Evolutionary conservation across 2,329 filamentous ascomycete species (phyloP), one percentile per base, ranked within the genome.

Genomic region (Purpureocillium lavendulum): DNA sequence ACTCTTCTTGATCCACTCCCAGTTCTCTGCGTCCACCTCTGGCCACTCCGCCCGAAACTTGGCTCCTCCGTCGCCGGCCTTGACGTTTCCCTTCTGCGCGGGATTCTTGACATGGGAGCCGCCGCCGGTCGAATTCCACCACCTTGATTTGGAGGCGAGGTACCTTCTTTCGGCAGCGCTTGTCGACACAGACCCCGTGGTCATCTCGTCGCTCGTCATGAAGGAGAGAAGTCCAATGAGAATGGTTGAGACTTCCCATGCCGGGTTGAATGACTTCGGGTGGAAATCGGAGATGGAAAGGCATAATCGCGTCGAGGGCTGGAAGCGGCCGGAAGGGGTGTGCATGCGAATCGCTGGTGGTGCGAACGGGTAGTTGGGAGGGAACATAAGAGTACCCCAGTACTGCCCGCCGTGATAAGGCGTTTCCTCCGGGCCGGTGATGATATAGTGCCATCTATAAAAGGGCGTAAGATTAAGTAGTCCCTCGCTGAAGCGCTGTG

Each of bases 191-290:
- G 83, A 89, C 2, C 92, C 92, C 0, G 92, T 97, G 0, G 92
- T 98, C 84, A 97, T 96, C 67, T 98, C 92, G 57, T 98, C 90
- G 49, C 86, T 87, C 3, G 90, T 97, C 92, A 98, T 98, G 65
- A 98, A 98, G 30, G 85, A 94, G 46, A 97, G 70, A 21, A 98
- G 75, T 9, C 92, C 92, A 40, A 94, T 94, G 13, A 98, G 70
- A 48, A 98, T 98, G 1, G 92, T 98, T 40, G 84, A 90, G 7
- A 98, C 92, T 57, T 95, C 90, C 92, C 92, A 98, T 1, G 92
- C 89, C 2, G 92, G 92, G 60, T 98, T 98, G 71, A 97, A 98
- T 21, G 84, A 90, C 62, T 94, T 94, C 4, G 92, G 92, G 59
- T 98, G 92, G 65, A 97, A 98, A 59, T 98, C 92, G 53, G 83